Percentiles rank a stretch among this genome's conserved stretches.
Evolutionary conservation across 495 filamentous ascomycete genomes (phyloP).

Genomic region (Astrothelium subdiscretum): DNA sequence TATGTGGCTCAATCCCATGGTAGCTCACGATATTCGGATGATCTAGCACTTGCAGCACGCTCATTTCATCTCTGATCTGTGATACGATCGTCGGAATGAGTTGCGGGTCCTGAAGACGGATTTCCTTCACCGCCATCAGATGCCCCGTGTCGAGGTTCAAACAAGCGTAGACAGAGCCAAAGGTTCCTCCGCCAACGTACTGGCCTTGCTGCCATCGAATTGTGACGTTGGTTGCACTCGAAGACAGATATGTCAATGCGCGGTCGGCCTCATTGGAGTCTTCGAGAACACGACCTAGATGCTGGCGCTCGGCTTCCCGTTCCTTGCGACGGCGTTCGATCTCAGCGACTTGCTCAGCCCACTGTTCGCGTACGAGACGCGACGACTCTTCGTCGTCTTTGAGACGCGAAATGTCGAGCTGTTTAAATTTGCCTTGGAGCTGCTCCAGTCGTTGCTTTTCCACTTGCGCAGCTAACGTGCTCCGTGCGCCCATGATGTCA

Average conservation of each 20-base stretch:
- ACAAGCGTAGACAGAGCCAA: constrained; percentile 91
- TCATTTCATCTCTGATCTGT: constrained; percentile 95
- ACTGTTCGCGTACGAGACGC: constrained; percentile 57
- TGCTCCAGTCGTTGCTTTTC: constrained; percentile 75
- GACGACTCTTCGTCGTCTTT: constrained; percentile 78
- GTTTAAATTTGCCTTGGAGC: constrained; percentile 53
- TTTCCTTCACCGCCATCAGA: constrained; percentile 98
- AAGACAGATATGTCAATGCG: constrained; percentile 83
- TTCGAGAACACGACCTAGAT: constrained; percentile 80
- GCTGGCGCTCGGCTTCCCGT: constrained; percentile 76
- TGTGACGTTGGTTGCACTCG: constrained; percentile 85
- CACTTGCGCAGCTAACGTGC: constrained; percentile 80
- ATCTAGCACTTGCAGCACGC: constrained; percentile 83
- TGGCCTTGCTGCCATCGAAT: constrained; percentile 97
- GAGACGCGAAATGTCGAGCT: constrained; percentile 63
- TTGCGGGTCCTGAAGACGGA: constrained; percentile 91
- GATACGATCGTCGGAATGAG: constrained; percentile 84
- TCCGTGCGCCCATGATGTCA: constrained; percentile 95
- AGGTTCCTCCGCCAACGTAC: constrained; percentile 92
- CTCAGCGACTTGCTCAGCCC: constrained; percentile 53
- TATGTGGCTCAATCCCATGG: constrained; percentile 93
- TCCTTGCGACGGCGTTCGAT: constrained; percentile 70
- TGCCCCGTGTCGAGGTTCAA: constrained; percentile 94
- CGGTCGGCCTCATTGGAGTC: constrained; percentile 90
- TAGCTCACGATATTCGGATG: constrained; percentile 97